Base-by-base conservation (phyloP, 2,329 filamentous ascomycete genomes). In the Diaporthe humulicola region DNA sequence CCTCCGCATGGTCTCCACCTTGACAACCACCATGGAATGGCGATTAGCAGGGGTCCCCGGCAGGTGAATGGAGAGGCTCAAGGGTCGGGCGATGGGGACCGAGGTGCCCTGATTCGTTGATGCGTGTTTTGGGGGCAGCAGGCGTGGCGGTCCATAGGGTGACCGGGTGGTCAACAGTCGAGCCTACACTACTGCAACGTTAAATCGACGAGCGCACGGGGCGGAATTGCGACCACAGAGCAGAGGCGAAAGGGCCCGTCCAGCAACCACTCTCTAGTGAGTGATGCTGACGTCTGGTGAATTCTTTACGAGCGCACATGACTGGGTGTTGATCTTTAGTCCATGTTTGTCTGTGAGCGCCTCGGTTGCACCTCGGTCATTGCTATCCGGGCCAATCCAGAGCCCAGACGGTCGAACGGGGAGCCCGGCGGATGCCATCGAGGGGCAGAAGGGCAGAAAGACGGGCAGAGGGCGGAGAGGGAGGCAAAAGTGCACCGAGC, bases 1-100 rank as follows among this genome's bases (percentile, higher is more conserved):
- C 61, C 64, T 69, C 64, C 64, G 64, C 64, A 69, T 54, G 48
- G 64, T 69, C 64, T 54, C 64, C 64, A 69, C 64, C 45, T 28
- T 28, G 33, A 54, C 64, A 19, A 69, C 48, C 48, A 69, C 45
- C 48, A 17, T 54, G 64, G 48, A 52, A 54, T 64, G 45, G 58
- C 9, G 14, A 69, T 4, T 7, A 19, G 48, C 64, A 69, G 64
- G 64, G 64, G 48, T 33, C 64, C 64, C 64, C 40, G 64, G 25
- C 45, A 28, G 10, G 22, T 54, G 30, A 8, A 40, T 28, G 42
- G 48, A 5, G 61, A 67, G 64, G 64, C 64, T 67, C 64, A 52
- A 67, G 64, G 64, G 64, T 67, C 64, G 45, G 45, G 14, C 64
- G 64, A 28, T 36, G 42, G 45, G 45, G 52, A 30, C 64, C 64